Evolutionary conservation across 1,284 basidiomycete species (phyloP), one percentile per base, ranked within the genome.

Genomic region (Austroboletus niveus): DNA sequence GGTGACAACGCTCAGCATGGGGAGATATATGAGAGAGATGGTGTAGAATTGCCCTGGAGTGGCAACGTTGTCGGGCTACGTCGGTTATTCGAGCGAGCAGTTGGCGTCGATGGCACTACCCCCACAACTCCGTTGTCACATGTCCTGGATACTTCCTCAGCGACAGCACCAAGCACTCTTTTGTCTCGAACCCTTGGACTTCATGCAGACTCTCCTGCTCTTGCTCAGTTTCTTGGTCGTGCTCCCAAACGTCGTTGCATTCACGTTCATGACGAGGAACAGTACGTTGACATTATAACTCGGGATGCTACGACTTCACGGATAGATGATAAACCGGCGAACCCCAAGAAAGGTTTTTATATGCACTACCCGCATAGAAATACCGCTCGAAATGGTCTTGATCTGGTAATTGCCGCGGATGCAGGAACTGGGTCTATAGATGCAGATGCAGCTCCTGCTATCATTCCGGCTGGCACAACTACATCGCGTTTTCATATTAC

Each of bases 211-310:
- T 82, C 84, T 3, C 83, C 86, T 24, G 82, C 85, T 4, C 75
- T 90, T 34, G 88, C 88, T 4, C 78, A 76, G 3, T 87, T 87
- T 61, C 73, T 90, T 5, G 86, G 87, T 6, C 80, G 81, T 58
- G 70, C 74, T 27, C 74, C 77, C 0, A 77, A 75, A 55, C 76
- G 79, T 49, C 78, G 84, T 41, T 69, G 73, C 40, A 84, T 90
- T 54, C 76, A 77, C 49, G 74, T 77, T 11, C 75, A 76, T 58
- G 72, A 77, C 39, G 75, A 78, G 49, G 67, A 70, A n/a, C 65
- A 69, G 11, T 73, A 81, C 51, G 72, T 85, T 35, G 70, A 67
- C 47, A 54, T 67, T 10, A 43, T 48, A 2, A 52, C 49, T 27
- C 30, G 51, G 2, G 54, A 56, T 2, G 36, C 15, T 14, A 46